Conservation (phyloP, 2,329 filamentous ascomycete genomes). For the Pseudogymnoascus sp. region DNA sequence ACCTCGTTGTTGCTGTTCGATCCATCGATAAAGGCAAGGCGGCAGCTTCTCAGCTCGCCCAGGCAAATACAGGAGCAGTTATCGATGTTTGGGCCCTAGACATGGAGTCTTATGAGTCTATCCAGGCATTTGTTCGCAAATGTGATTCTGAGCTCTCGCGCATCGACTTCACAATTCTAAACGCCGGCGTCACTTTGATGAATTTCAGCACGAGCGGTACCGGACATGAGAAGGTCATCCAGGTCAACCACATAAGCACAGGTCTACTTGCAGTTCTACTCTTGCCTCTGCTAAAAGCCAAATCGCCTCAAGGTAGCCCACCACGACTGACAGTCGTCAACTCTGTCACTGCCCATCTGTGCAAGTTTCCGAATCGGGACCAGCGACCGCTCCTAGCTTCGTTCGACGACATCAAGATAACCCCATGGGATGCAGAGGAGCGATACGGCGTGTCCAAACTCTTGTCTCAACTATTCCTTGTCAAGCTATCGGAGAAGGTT, state of each 20-base stretch:
- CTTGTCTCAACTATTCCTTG: slow-evolving; percentile 29
- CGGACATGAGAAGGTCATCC: slow-evolving; percentile 32
- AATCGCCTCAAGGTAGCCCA: slow-evolving; percentile 7
- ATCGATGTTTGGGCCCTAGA: slow-evolving; percentile 42
- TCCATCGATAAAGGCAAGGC: slow-evolving; percentile 33
- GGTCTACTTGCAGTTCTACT: slow-evolving; percentile 10
- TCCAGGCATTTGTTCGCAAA: slow-evolving; percentile 33
- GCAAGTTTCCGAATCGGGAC: slow-evolving; percentile 23
- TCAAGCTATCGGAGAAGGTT: slow-evolving; percentile 32
- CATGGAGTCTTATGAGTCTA: slow-evolving; percentile 36
- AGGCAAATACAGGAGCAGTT: slow-evolving; percentile 25
- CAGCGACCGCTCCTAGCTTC: slow-evolving; percentile 24
- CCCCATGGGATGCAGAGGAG: slow-evolving; percentile 19
- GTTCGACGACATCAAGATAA: slow-evolving; percentile 26
- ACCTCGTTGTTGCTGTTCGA: slow-evolving; percentile 40
- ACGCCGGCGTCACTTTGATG: slow-evolving; percentile 30
- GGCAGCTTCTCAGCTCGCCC: slow-evolving; percentile 29
- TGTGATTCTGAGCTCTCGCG: slow-evolving; percentile 28
- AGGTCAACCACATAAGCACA: slow-evolving; percentile 18
- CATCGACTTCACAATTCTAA: slow-evolving; percentile 38
- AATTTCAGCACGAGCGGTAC: slow-evolving; percentile 16
- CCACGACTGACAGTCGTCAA: slow-evolving; percentile 26
- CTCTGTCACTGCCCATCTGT: slow-evolving; percentile 23
- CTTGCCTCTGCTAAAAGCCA: slow-evolving; percentile 6
- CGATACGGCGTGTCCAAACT: slow-evolving; percentile 29